Conservation (phyloP, 768 basidiomycete species). For the Lentinula sp. region DNA sequence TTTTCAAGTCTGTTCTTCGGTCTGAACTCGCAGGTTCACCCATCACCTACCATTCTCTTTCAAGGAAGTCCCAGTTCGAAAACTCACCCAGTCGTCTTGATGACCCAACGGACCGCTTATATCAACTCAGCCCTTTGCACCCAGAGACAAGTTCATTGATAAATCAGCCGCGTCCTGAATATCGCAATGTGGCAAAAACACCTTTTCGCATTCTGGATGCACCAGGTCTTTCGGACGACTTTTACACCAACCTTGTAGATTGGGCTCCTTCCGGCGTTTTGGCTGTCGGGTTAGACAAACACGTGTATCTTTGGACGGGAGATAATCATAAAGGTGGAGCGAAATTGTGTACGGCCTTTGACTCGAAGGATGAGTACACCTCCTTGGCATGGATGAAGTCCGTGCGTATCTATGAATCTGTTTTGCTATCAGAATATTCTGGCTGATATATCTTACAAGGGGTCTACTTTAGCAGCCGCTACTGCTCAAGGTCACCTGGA, state of each 20-base stretch:
- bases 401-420: slow-evolving; percentile 22
- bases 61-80: slow-evolving; percentile 26
- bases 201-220: slow-evolving; percentile 77
- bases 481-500: slow-evolving; percentile 61
- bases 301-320: slow-evolving; percentile 76
- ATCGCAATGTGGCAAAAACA: slow-evolving; percentile 58
- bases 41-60: slow-evolving; percentile 38
- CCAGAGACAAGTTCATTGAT: slow-evolving; percentile 55
- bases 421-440: background rate
- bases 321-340: slow-evolving; percentile 57
- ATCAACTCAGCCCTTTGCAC: slow-evolving; percentile 62
- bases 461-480: slow-evolving; percentile 63
- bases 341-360: slow-evolving; percentile 55
- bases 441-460: slow-evolving; percentile 21
- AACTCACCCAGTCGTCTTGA: slow-evolving; percentile 40
- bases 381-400: slow-evolving; percentile 64
- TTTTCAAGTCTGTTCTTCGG: slow-evolving; percentile 45
- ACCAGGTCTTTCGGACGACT: slow-evolving; percentile 75
- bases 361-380: slow-evolving; percentile 49
- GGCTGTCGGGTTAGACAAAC: slow-evolving; percentile 60
- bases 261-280: slow-evolving; percentile 72
- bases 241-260: slow-evolving; percentile 74
- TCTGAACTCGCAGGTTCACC: slow-evolving; percentile 39
- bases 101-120: slow-evolving; percentile 58
- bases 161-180: slow-evolving; percentile 51